Conservation (phyloP, 2,329 filamentous ascomycete species). For the Nannizziopsis arthrosporioides region DNA sequence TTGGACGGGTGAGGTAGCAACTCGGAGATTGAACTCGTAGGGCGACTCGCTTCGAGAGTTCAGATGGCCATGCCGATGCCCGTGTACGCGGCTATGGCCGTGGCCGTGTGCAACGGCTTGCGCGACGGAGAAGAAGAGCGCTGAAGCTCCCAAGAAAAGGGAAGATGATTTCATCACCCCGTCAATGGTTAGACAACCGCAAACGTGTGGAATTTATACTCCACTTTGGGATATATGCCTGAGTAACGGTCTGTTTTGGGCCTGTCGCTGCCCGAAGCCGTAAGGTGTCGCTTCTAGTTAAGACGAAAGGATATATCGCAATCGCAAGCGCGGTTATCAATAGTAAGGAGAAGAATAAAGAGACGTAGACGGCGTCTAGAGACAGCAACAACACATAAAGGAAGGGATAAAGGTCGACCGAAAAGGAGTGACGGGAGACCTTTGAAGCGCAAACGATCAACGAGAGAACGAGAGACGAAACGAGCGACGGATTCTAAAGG, state of each 20-base stretch:
- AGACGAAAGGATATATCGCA: no score
- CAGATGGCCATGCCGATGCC: background rate
- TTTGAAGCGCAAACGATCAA: background rate
- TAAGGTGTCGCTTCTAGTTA: no score
- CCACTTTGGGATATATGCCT: background rate
- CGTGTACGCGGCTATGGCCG: slow-evolving; percentile 13
- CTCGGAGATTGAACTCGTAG: slow-evolving; percentile 8
- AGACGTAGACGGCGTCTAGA: background rate
- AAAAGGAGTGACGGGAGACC: slow-evolving; percentile 6
- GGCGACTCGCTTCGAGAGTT: background rate
- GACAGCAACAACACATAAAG: background rate
- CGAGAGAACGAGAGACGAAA: slow-evolving; percentile 1
- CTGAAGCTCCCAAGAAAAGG: slow-evolving; percentile 24
- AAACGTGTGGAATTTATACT: background rate
- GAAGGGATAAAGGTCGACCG: slow-evolving; percentile 1
- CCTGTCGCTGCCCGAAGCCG: no score
- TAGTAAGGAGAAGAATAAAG: background rate
- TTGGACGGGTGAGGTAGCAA: background rate
- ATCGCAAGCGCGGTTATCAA: no score
- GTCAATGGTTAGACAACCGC: background rate
- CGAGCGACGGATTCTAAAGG: background rate
- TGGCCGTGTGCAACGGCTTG: slow-evolving; percentile 21
- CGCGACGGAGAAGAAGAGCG: slow-evolving; percentile 29
- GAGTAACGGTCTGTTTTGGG: background rate
- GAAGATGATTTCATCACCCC: slow-evolving; percentile 27